Conservation (phyloP, 83 land plant species). For the Picea mariana region DNA sequence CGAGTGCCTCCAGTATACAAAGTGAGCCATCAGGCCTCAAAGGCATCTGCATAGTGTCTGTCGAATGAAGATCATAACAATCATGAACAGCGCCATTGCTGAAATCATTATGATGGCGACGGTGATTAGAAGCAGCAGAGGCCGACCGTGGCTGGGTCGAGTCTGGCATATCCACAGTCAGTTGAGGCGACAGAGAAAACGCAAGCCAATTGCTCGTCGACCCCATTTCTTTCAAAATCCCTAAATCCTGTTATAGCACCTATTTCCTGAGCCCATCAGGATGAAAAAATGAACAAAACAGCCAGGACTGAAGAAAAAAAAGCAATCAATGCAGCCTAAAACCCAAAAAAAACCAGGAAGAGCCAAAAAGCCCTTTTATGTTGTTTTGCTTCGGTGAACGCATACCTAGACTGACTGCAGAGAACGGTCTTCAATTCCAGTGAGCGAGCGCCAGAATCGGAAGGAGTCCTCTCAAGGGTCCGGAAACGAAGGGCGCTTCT, state of each 20-base stretch:
- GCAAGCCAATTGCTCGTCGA: constrained; percentile 61
- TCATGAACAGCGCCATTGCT: constrained; percentile 7
- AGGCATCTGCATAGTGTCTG: constrained; percentile 40
- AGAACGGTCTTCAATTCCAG: no score
- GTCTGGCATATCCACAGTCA: constrained; percentile 22
- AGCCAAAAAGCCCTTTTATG: not conserved
- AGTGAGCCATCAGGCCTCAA: constrained; percentile 65
- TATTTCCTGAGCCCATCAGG: not conserved
- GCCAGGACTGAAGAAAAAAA: not conserved
- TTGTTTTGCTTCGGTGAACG: not conserved
- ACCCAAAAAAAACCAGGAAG: not conserved
- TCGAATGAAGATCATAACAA: constrained; percentile 36
- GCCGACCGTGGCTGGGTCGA: constrained; percentile 6
- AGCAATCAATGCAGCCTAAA: not conserved
- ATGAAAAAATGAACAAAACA: not conserved
- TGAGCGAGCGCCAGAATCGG: not conserved
- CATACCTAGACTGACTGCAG: constrained; percentile 4
- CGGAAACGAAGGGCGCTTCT: constrained; percentile 14
- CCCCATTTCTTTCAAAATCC: constrained; percentile 20
- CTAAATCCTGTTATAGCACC: no score
- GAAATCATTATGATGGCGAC: constrained; percentile 18
- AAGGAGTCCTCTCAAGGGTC: not conserved
- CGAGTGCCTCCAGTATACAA: constrained; percentile 53
- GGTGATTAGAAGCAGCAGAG: constrained; percentile 3
- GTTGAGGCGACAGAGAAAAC: constrained; percentile 58